Base-by-base conservation (phyloP, 805 yeast species). In the Pichia manshurica region DNA sequence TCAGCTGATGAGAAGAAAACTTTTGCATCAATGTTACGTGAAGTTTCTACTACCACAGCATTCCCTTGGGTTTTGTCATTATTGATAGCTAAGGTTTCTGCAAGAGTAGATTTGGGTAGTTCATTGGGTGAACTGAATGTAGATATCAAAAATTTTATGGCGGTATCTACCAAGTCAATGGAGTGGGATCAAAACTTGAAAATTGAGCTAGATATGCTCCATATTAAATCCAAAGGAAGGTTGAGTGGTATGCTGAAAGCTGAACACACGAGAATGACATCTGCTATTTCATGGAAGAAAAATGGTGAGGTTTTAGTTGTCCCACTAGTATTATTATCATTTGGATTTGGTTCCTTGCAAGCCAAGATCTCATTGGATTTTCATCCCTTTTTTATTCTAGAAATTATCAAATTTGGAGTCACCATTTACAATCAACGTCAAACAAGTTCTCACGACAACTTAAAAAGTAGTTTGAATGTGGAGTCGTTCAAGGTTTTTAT, bases 81-180 rank as follows among this genome's bases (percentile, higher is more conserved):
- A 23, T 66, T 79, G 10, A 63, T 90, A 3, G 57, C 71, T 0
- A 77, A 78, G 48, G 65, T 82, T 1, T 62, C 67, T 0, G 73
- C 83, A 5, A 73, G 71, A 28, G 78, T 87, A 20, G 95, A 89
- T 55, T 72, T 91, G 50, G 98, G 98, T 0, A 84, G 85, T 38
- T 79, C 96, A 0, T 66, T 91, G 33, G 97, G 98, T 17, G 71
- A 77, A 13, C 61, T 86, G 40, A 67, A 72, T 1, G 63, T 87
- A 6, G 63, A 62, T 0, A 52, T 87, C 22, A 84, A 81, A 46
- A 69, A 76, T 29, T 62, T 81, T 5, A 87, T 95, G 91, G 72
- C 80, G 0, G 71, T 82, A 0, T 77, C 90, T 0, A 75, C 79
- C 48, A 88, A 87, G 56, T 71, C 78, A 3, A 68, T 79, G 2